Evolutionary conservation across 306 rosid genomes (phyloP), one percentile per base, ranked within the genome.

Genomic region (Aeschynomene evenia): DNA sequence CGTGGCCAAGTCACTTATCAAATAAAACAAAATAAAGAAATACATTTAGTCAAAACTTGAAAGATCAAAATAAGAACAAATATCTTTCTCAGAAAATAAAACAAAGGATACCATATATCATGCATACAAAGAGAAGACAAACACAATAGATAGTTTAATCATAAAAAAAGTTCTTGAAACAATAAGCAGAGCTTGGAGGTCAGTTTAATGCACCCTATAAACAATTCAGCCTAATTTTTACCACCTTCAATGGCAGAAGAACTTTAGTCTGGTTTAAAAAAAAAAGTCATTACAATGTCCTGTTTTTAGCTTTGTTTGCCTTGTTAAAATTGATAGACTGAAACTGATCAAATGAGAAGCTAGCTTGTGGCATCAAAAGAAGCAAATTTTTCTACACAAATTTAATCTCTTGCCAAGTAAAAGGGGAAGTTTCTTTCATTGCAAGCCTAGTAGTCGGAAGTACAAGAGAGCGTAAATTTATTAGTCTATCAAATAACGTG

Each of bases 381-480:
- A 58, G 43, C 56, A 23, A 76, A 70, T 53, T 55, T 53, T 33
- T 7, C 37, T 33, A 7, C 37, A 21, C 68, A 66, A 66, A 46
- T 53, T 71, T 53, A 33, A 65, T 29, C 45, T 29, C 63, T 70
- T 57, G 56, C 61, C 57, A 60, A 31, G 52, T 31, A 63, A 56
- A 39, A 57, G 8, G 48, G 13, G 40, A 29, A 20, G 19, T 20
- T 68, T 54, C 39, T 48, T 37, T 49, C 55, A 34, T 26, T 1
- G 39, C 42, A 52, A 52, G 50, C 50, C 28, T 20, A 68, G 20
- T 22, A 66, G 36, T 42, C 42, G 14, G 59, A 59, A 62, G 66
- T n/a, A 65, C 63, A 34, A 20, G 3, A 78, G 61, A 80, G 61
- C 56, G 62, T 50, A 48, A 5, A 72, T 22, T 28, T 53, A 74